phyloP scores from a whole-genome alignment of 805 yeast genomes.

The Ogataea sp. region DNA sequence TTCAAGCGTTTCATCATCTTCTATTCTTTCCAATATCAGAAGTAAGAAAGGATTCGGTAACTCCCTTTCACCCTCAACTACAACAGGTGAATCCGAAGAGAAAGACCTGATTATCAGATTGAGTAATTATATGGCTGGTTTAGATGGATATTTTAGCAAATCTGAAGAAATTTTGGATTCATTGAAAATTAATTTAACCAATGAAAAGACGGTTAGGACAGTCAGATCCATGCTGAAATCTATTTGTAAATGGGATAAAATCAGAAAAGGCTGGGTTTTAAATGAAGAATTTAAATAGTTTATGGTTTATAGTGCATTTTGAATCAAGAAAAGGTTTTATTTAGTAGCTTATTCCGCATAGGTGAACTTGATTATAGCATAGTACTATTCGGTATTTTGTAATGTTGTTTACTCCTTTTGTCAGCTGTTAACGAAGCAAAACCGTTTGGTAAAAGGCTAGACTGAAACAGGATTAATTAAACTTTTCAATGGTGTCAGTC shows the following conservation, averaged over 20 bases:
- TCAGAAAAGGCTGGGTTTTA: constrained; percentile 54
- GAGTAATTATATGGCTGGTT: constrained; percentile 19
- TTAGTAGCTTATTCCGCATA: no score
- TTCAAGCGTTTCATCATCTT: constrained; percentile 30
- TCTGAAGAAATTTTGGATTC: constrained; percentile 21
- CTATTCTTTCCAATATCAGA: constrained; percentile 42
- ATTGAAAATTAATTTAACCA: constrained; percentile 26
- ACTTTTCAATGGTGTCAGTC: no score
- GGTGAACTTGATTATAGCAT: no score
- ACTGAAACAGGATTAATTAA: no score
- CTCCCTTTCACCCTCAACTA: not conserved
- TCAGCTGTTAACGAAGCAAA: no score
- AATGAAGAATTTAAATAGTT: constrained; percentile 43
- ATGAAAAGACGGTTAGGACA: constrained; percentile 48
- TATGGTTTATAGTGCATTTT: no score
- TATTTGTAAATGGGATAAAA: constrained; percentile 61
- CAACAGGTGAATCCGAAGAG: constrained; percentile 3
- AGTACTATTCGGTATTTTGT: no score
- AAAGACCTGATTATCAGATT: constrained; percentile 11
- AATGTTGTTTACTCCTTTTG: no score
- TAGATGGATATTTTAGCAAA: constrained; percentile 22
- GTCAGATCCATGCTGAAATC: constrained; percentile 62
- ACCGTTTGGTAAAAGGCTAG: no score
- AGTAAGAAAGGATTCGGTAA: constrained; percentile 23
- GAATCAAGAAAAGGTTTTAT: no score